phyloP scores from a whole-genome alignment of 148 eudicot genomes.

The Linanthus parryae region DNA sequence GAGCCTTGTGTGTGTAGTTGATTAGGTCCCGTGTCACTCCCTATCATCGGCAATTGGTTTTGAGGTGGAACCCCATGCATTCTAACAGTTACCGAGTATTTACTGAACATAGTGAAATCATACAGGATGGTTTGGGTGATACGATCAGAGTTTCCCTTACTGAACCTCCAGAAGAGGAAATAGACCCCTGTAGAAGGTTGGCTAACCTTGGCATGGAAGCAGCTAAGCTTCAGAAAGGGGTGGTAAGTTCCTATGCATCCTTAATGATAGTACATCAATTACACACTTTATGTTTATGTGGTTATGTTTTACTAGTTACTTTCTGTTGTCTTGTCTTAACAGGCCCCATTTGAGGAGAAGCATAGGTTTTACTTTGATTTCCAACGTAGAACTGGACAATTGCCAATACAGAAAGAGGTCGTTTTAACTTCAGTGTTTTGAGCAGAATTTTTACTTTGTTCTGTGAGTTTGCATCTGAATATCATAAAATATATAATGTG shows the following conservation, averaged over 20 bases:
- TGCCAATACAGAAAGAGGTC: constrained; percentile 91
- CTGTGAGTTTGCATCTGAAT: constrained; percentile 1
- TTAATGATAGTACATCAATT: no score
- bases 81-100: no score
- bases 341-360: constrained; percentile 96
- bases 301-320: no score
- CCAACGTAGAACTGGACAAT: constrained; percentile 85
- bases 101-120: no score
- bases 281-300: not conserved
- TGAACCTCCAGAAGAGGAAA: constrained; percentile 94
- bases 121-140: constrained; percentile 97
- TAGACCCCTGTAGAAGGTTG: constrained; percentile 92
- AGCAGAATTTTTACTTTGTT: not conserved
- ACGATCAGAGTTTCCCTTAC: constrained; percentile 95
- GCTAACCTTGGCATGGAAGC: constrained; percentile 89
- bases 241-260: constrained; percentile 44
- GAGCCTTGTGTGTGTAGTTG: no score
- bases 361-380: constrained; percentile 91
- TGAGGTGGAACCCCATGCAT: no score
- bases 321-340: constrained; percentile 10
- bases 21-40: no score
- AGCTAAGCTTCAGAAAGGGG: constrained; percentile 81
- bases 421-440: not conserved
- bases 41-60: no score
- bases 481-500: constrained; percentile 8